Percentiles rank a stretch among this genome's conserved stretches.
Evolutionary conservation across 78 protist species (phyloP).

Genomic region (Tieghemostelium lacteum): DNA sequence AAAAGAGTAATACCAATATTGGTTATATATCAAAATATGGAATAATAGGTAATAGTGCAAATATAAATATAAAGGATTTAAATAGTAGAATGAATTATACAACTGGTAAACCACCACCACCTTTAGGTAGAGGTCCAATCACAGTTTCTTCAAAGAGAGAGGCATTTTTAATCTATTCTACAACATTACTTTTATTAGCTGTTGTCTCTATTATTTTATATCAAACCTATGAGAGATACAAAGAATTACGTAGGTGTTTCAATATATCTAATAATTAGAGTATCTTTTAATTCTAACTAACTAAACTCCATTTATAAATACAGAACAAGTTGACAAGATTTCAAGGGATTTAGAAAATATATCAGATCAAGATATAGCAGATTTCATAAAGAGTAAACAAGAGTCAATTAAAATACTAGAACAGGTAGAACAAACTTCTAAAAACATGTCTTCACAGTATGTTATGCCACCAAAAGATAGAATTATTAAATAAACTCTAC

Average conservation of each 20-base stretch:
- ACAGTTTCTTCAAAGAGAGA: neutral
- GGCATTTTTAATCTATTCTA: conserved; percentile 3
- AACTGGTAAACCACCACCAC: neutral
- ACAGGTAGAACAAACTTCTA: neutral
- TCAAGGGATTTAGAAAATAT: neutral
- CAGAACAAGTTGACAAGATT: neutral
- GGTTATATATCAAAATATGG: no score
- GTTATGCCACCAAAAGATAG: neutral
- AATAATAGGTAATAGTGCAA: no score
- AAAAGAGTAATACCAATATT: no score
- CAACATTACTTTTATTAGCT: neutral
- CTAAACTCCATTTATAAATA: neutral
- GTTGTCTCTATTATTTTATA: neutral
- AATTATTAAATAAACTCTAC: conserved; percentile 5
- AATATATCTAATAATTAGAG: neutral
- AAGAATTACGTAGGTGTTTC: neutral
- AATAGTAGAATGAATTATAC: no score
- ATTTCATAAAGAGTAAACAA: neutral
- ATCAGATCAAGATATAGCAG: conserved; percentile 5
- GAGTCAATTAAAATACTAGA: neutral
- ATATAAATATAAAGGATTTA: no score
- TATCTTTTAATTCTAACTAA: neutral
- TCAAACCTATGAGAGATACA: neutral
- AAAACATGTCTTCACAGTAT: no score
- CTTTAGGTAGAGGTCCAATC: conserved; percentile 3